Conservation (phyloP, 2,329 filamentous ascomycete genomes). For the Cordyceps pruinosa region DNA sequence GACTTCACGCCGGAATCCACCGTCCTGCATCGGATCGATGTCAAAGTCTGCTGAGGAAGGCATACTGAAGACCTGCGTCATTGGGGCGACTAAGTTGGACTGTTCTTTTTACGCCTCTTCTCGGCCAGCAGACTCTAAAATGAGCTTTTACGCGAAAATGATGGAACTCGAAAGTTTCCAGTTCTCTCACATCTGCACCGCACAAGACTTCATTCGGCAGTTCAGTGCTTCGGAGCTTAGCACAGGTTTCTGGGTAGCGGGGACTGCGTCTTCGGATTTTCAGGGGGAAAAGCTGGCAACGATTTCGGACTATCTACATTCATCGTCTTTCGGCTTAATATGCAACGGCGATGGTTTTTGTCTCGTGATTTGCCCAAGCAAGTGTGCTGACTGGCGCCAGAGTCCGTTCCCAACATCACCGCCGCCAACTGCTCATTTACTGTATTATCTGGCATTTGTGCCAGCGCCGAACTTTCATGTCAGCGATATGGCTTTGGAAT, state of each 20-base stretch:
- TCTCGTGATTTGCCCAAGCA: conserved; percentile 34
- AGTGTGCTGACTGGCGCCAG: conserved; percentile 28
- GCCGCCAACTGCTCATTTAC: conserved; percentile 1
- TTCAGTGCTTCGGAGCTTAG: conserved; percentile 16
- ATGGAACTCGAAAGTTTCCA: conserved; percentile 18
- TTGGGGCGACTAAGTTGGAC: background rate
- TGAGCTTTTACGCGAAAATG: conserved; percentile 16
- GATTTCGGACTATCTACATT: conserved; percentile 28
- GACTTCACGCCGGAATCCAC: background rate
- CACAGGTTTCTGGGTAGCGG: conserved; percentile 15
- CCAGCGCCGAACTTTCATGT: background rate
- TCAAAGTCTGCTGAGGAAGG: background rate
- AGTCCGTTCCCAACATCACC: background rate
- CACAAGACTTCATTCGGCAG: conserved; percentile 23
- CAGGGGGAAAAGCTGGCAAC: conserved; percentile 18
- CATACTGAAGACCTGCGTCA: background rate
- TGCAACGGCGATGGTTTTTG: conserved; percentile 25
- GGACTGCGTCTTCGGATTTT: conserved; percentile 13
- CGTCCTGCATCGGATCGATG: background rate
- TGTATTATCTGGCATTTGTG: background rate
- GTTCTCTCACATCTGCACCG: conserved; percentile 31
- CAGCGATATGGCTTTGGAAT: background rate
- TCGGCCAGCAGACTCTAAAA: background rate
- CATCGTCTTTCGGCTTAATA: conserved; percentile 30
- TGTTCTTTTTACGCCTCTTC: conserved; percentile 1